A percentile compares a stretch with the other conserved stretches of the same genome.
Evolutionary conservation across 257 asterid genomes (phyloP).

Genomic region (Fraxinus cuspidata): DNA sequence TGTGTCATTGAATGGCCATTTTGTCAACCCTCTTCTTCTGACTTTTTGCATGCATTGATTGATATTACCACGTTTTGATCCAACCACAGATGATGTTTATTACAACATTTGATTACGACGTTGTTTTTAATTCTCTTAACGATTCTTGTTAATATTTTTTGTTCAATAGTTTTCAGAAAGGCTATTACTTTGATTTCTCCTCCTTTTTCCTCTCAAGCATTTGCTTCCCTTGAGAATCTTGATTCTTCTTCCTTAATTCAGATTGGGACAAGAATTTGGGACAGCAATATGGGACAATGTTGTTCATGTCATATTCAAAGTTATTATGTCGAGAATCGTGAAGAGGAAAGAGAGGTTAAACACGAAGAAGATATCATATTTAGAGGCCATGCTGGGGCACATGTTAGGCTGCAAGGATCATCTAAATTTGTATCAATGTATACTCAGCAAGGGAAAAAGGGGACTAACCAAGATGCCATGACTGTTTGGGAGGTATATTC

Average conservation of each 20-base stretch:
- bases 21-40: slow-evolving; percentile 29
- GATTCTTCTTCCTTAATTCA: slow-evolving; percentile 2
- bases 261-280: slow-evolving; percentile 15
- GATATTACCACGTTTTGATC: slow-evolving; percentile 6
- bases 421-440: slow-evolving; percentile 66
- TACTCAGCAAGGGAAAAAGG: slow-evolving; percentile 77
- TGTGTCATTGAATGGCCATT: slow-evolving; percentile 35
- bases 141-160: slow-evolving; percentile 18
- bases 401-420: slow-evolving; percentile 67
- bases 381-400: slow-evolving; percentile 71
- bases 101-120: neutral
- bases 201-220: neutral
- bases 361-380: slow-evolving; percentile 34
- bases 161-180: neutral
- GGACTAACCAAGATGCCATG: slow-evolving; percentile 89
- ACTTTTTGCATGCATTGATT: slow-evolving; percentile 15
- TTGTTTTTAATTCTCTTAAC: neutral
- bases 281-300: slow-evolving; percentile 70
- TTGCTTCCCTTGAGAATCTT: neutral
- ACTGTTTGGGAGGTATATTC: slow-evolving; percentile 92
- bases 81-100: slow-evolving; percentile 14
- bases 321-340: slow-evolving; percentile 33
- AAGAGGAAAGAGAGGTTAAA: slow-evolving; percentile 32
- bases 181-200: neutral
- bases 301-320: slow-evolving; percentile 70